Conservation (phyloP, 371 early-diverging fungal genomes). For the Umbelopsis sp. region DNA sequence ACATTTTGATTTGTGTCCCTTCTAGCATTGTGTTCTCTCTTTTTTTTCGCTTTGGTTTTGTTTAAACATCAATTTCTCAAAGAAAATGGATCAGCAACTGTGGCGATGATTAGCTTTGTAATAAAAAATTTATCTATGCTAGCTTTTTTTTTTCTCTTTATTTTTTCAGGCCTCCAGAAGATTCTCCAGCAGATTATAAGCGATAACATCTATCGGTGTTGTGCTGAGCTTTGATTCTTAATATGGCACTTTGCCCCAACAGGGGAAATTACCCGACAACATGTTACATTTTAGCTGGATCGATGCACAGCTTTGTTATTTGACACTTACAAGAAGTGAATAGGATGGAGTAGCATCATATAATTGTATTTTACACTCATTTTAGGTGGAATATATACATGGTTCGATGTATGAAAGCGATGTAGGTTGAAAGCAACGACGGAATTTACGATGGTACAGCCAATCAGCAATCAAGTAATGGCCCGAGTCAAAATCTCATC, state of each 20-base stretch:
- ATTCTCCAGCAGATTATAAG: too few species aligned
- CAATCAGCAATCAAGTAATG: background rate
- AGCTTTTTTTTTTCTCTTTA: background rate
- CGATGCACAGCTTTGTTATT: too few species aligned
- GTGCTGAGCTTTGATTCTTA: too few species aligned
- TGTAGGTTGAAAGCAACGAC: background rate
- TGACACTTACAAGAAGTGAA: too few species aligned
- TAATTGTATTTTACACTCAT: too few species aligned
- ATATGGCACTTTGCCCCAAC: conserved; percentile 18
- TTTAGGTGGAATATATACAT: too few species aligned
- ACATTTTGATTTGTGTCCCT: background rate
- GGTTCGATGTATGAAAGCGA: background rate
- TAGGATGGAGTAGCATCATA: too few species aligned
- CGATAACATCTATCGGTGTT: too few species aligned
- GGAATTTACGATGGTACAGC: background rate
- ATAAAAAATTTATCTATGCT: conserved; percentile 6
- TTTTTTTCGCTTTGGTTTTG: conserved; percentile 5
- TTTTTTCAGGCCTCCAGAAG: too few species aligned
- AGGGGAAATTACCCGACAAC: conserved; percentile 11
- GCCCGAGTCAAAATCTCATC: conserved; percentile 16
- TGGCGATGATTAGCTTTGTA: conserved; percentile 4
- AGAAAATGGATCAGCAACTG: background rate
- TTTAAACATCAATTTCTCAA: conserved; percentile 11
- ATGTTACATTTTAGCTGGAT: too few species aligned
- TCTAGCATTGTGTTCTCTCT: conserved; percentile 9